Conservation (phyloP, 2,329 filamentous ascomycete species). For the Exophiala sp. region DNA sequence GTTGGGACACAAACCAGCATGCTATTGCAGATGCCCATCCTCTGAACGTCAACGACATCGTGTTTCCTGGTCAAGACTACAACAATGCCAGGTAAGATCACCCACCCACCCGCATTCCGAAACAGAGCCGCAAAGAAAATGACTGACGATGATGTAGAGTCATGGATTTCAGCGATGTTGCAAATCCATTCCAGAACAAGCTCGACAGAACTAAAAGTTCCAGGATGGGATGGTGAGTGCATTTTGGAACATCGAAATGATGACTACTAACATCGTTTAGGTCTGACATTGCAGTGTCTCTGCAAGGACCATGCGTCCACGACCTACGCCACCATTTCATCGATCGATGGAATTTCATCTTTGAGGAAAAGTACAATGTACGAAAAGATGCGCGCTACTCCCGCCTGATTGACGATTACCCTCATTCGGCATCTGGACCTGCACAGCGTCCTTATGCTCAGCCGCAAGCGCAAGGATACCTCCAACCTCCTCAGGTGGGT, state of each 20-base stretch:
- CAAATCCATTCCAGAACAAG: constrained; percentile 78
- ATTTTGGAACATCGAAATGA: not conserved
- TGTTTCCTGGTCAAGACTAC: constrained; percentile 88
- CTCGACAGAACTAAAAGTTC: constrained; percentile 72
- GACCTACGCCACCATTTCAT: constrained; percentile 73
- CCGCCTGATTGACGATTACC: constrained; percentile 34
- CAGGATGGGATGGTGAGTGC: constrained; percentile 70
- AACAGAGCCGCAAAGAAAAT: not conserved
- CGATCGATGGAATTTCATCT: constrained; percentile 90
- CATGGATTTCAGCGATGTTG: constrained; percentile 72
- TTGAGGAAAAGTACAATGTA: constrained; percentile 68
- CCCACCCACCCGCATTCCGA: constrained; percentile 29
- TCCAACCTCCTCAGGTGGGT: constrained; percentile 26
- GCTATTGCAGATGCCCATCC: constrained; percentile 80
- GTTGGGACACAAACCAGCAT: constrained; percentile 85
- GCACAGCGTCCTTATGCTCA: constrained; percentile 30
- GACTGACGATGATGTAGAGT: constrained; percentile 41
- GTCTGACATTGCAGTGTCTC: constrained; percentile 71
- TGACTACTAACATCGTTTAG: constrained; percentile 3
- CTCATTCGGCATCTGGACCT: constrained; percentile 31
- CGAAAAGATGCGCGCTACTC: constrained; percentile 49
- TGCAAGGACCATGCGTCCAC: constrained; percentile 67
- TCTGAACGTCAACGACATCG: constrained; percentile 63
- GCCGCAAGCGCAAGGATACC: constrained; percentile 34
- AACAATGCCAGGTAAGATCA: constrained; percentile 61